Evolutionary conservation across 306 rosid species (phyloP), one percentile per base, ranked within the genome.

Genomic region (Quercus variabilis): DNA sequence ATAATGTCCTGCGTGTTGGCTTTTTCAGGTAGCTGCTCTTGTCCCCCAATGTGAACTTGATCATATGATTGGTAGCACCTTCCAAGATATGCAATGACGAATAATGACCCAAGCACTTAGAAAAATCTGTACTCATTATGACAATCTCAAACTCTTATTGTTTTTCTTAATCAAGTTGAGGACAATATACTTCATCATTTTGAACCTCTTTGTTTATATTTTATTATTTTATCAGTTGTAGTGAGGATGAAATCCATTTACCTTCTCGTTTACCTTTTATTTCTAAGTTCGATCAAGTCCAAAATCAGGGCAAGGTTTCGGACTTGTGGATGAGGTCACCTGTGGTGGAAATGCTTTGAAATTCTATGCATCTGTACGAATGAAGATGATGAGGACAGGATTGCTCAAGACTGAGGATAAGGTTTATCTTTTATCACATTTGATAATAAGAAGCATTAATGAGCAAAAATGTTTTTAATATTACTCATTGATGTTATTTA

Each of bases 321-420:
- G 90, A 72, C 81, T 64, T 55, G 55, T 76, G 82, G 90, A 84
- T 56, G 98, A 91, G 85, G 93, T 91, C 52, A 92, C 97, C n/a
- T 90, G 97, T 80, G 97, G 97, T 69, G 97, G 97, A 74, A 94
- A 92, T 75, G 90, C 97, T 78, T 88, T 91, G 83, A 85, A 89
- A 80, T 94, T 94, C 83, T 90, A 94, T 59, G 89, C 97, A 5
- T 91, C 97, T 57, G 83, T 94, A 58, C 86, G 93, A 41, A 76
- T 94, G 88, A 86, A 86, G 81, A 88, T 94, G 78, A 77, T 83
- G 20, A 92, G 90, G 84, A 84, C 72, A 51, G 86, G 89, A 77
- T 82, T 43, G 12, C 51, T 43, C 51, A 8, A 43, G 51, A 9
- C 51, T 43, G 1, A 43, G 51, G 13, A 43, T 9, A 43, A 43